Percentiles rank a stretch among this genome's conserved stretches.
These are phyloP conservation scores for Stephanodiscus minutulus DNA, from an alignment of 108 stramenopile species.

Conservation along the genomic window DNA sequence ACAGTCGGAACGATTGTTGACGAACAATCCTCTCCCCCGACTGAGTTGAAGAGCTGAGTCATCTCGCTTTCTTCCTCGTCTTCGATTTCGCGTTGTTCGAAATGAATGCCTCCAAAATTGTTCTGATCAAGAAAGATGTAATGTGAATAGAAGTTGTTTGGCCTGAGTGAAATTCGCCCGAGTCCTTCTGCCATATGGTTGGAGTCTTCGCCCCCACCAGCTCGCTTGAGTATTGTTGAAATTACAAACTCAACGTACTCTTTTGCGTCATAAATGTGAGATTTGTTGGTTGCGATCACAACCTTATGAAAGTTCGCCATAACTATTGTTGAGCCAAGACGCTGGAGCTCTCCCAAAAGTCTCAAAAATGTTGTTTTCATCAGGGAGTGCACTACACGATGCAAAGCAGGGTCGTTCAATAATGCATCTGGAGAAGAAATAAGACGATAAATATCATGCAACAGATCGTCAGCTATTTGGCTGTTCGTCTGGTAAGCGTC, in stretches of 20 bases:
- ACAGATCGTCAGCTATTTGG: constrained; percentile 83
- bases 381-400: constrained; percentile 85
- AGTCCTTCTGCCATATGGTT: constrained; percentile 49
- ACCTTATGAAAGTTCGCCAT: constrained; percentile 90
- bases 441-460: constrained; percentile 90
- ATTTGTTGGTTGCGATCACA: constrained; percentile 93
- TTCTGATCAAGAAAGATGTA: constrained; percentile 93
- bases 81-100: constrained; percentile 63
- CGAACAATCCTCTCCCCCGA: constrained; percentile 12
- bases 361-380: constrained; percentile 90
- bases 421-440: constrained; percentile 85
- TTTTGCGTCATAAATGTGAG: constrained; percentile 70
- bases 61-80: constrained; percentile 58
- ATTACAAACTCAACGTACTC: constrained; percentile 95
- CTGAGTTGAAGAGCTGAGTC: constrained; percentile 37
- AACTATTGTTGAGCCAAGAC: constrained; percentile 93
- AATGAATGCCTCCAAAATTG: constrained; percentile 92
- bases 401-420: constrained; percentile 93
- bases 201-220: constrained; percentile 38
- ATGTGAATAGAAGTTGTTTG: constrained; percentile 74
- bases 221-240: constrained; percentile 70
- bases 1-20: constrained; percentile 71
- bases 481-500: constrained; percentile 78
- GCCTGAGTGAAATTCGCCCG: constrained; percentile 71
- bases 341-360: constrained; percentile 92